Conservation (phyloP, 306 rosid species). For the Pachyrhizus erosus region DNA sequence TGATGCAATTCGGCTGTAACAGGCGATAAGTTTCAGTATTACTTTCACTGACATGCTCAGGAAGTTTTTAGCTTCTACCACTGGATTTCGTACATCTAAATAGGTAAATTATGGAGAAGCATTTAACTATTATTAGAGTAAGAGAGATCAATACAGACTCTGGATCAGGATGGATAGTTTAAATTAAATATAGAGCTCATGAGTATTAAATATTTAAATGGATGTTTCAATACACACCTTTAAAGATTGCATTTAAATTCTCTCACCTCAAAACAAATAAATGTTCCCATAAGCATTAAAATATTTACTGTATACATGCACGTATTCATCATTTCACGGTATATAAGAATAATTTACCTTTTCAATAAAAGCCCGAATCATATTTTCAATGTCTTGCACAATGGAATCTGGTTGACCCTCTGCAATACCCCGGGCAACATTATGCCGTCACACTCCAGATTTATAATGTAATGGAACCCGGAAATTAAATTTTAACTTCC, state of each 20-base stretch:
- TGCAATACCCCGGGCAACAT: slow-evolving; percentile 44
- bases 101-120: neutral
- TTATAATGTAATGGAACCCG: neutral
- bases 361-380: slow-evolving; percentile 91
- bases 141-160: neutral
- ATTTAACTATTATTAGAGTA: slow-evolving; percentile 7
- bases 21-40: slow-evolving; percentile 4
- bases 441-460: slow-evolving; percentile 27
- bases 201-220: slow-evolving; percentile 14
- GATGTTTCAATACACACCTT: slow-evolving; percentile 28
- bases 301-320: neutral
- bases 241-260: neutral
- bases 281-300: slow-evolving; percentile 5
- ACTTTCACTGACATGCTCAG: slow-evolving; percentile 24
- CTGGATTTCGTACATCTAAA: slow-evolving; percentile 5
- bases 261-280: slow-evolving; percentile 9
- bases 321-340: slow-evolving; percentile 6
- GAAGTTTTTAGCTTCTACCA: slow-evolving; percentile 30
- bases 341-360: slow-evolving; percentile 61
- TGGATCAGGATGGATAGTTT: slow-evolving; percentile 19
- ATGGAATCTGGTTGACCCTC: slow-evolving; percentile 96
- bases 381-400: slow-evolving; percentile 90
- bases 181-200: slow-evolving; percentile 33
- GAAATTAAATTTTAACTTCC: slow-evolving; percentile 28
- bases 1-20: slow-evolving; percentile 92